phyloP scores from a whole-genome alignment of 2,329 filamentous ascomycete species.

The Arthrinium phaeospermum region DNA sequence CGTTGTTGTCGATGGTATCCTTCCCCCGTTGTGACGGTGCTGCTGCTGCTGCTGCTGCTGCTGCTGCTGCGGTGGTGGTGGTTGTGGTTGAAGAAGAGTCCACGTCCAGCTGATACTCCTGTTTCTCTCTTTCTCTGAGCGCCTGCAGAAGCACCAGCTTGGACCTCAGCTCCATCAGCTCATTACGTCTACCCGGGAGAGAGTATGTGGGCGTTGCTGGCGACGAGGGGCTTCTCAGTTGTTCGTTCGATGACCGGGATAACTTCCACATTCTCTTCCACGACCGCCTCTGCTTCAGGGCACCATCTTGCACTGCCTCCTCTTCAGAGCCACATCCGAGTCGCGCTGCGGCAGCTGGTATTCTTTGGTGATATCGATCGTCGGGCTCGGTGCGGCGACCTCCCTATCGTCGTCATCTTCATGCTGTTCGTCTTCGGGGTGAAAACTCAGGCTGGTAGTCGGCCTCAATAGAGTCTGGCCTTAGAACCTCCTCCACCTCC shows the following conservation, averaged over 20 bases:
- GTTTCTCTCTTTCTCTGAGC: neutral
- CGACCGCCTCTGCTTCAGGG: neutral
- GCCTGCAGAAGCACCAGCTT: neutral
- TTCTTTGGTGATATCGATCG: neutral
- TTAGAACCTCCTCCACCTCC: neutral
- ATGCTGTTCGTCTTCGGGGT: neutral
- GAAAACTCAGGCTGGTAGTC: neutral
- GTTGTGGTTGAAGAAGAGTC: neutral
- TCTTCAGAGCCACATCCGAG: neutral
- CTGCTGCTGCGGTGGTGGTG: neutral
- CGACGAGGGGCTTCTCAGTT: neutral
- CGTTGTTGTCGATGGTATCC: neutral
- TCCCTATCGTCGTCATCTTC: neutral
- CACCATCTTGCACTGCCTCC: neutral
- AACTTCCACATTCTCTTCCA: neutral
- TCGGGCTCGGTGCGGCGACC: neutral
- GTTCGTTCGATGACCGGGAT: neutral
- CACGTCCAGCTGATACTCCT: neutral
- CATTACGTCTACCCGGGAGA: neutral
- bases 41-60: neutral
- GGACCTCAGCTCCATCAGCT: neutral
- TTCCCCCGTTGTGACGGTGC: too few species aligned
- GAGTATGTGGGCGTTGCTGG: neutral
- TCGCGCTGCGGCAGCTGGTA: neutral
- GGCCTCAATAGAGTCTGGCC: constrained; percentile 1